Conservation (phyloP, 768 basidiomycete species). For the Russula dissimulans region DNA sequence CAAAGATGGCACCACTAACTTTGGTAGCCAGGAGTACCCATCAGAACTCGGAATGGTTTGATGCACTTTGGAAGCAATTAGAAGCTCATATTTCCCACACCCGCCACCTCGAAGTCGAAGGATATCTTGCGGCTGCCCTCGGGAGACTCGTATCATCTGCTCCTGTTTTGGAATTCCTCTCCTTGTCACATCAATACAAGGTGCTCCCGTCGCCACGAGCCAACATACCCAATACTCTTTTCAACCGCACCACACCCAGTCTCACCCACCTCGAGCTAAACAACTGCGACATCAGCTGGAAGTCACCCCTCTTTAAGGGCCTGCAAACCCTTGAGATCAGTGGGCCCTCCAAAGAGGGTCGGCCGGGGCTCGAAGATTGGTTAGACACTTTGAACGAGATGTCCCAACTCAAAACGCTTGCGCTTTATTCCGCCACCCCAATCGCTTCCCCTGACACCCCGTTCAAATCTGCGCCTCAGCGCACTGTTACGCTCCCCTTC, state of each 20-base stretch:
- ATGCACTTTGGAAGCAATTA: neutral
- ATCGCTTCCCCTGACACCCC: neutral
- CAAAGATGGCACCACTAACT: neutral
- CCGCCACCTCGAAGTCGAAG: neutral
- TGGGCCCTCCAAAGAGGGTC: neutral
- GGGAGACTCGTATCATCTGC: neutral
- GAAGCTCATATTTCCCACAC: neutral
- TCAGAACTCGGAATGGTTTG: neutral
- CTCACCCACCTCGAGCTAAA: neutral
- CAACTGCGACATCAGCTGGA: neutral
- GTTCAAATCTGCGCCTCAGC: neutral
- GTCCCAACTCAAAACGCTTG: constrained; percentile 3
- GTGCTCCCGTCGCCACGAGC: neutral
- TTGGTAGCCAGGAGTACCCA: neutral
- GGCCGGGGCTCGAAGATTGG: constrained; percentile 1
- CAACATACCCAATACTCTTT: neutral
- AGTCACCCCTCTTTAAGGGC: constrained; percentile 2
- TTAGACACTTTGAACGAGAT: constrained; percentile 7
- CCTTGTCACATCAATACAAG: neutral
- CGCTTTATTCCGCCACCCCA: neutral
- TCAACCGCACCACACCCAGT: neutral
- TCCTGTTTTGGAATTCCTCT: neutral
- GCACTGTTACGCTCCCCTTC: neutral
- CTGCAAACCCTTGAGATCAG: neutral
- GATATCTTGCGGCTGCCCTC: neutral